Evolutionary conservation across 441 rosid species (phyloP), one percentile per base, ranked within the genome.

Genomic region (Euphorbia celastroides): DNA sequence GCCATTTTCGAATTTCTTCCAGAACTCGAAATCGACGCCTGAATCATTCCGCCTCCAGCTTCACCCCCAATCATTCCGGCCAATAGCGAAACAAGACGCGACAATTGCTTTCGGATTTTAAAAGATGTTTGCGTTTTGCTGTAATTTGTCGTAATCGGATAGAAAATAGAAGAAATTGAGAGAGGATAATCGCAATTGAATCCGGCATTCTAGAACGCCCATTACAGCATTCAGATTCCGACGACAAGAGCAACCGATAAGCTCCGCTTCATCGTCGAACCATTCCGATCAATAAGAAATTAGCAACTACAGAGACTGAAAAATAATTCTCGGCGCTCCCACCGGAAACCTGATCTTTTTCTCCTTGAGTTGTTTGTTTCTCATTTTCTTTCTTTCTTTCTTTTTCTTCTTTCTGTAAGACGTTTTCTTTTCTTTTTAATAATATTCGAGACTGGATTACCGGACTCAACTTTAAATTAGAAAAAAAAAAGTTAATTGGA

Each of bases 111-210:
- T 57, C 59, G 54, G 44, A 57, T 57, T 62, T 67, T 51, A 64
- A 67, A 42, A 16, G 0, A 13, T 7, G 25, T 41, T 55, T 36
- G 60, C 63, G 20, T 48, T 60, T 32, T 60, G 26, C 19, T 19
- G 59, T 26, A 38, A 52, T 31, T 48, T 76, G 77, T 58, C 62
- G 30, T 66, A 83, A 70, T 83, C 83, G 58, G 81, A 75, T 41
- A 85, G 84, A 41, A 82, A 62, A 56, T 73, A 76, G 61, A 75
- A 85, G 12, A 81, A 79, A 77, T 83, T 82, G 76, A 85, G 81
- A 31, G 85, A 86, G 70, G 90, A 77, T 69, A 81, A 66, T 70
- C 77, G 72, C 66, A 65, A 66, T 7, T 42, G 78, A 77, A 75
- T 67, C 58, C 86, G 86, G 89, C 86, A 86, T 82, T 74, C 89